Conservation (phyloP, 257 asterid species). For the Solanum habrochaites region DNA sequence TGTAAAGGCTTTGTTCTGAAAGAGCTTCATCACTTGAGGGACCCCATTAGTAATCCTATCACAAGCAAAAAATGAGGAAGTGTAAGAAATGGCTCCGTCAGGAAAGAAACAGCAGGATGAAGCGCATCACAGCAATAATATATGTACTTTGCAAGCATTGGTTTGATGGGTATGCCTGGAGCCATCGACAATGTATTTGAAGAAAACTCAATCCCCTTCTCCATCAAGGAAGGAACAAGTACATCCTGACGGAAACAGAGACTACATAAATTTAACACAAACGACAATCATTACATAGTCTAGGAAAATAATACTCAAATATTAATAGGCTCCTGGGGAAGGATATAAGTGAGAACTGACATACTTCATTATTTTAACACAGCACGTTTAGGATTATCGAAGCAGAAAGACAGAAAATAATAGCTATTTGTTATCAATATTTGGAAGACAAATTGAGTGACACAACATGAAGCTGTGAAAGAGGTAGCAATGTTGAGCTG, state of each 20-base stretch:
- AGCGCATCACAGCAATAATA: background rate
- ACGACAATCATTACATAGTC: background rate
- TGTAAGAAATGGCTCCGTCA: background rate
- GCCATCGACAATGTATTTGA: constrained; percentile 58
- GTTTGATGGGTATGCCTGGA: constrained; percentile 91
- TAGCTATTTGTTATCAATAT: background rate
- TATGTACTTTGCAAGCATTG: constrained; percentile 87
- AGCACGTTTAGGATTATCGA: background rate
- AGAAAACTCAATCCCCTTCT: constrained; percentile 66
- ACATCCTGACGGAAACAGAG: constrained; percentile 41
- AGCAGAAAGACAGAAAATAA: background rate
- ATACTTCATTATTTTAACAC: background rate
- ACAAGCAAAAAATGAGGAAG: background rate
- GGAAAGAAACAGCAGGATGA: background rate
- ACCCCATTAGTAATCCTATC: constrained; percentile 73
- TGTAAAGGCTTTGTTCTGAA: constrained; percentile 60
- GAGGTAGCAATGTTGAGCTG: background rate
- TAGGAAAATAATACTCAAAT: background rate
- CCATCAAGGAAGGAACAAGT: constrained; percentile 63
- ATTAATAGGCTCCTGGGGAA: background rate
- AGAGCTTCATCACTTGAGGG: constrained; percentile 55
- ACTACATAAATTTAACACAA: background rate
- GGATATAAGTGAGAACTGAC: background rate
- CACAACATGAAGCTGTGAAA: background rate
- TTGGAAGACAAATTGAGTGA: background rate